phyloP scores from a whole-genome alignment of 148 eudicot genomes.

The Polygonum aviculare region DNA sequence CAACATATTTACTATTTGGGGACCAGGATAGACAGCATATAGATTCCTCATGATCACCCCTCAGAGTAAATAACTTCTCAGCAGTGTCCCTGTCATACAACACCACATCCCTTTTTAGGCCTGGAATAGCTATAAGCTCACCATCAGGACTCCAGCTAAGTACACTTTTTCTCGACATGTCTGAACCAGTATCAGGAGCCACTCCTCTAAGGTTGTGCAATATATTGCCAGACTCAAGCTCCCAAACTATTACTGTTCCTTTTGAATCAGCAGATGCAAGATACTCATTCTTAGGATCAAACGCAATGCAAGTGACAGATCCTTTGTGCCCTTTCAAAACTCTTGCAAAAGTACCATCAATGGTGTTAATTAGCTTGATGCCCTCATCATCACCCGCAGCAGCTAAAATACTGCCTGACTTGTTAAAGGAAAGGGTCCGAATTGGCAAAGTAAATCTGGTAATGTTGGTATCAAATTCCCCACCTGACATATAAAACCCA shows the following conservation, averaged over 20 bases:
- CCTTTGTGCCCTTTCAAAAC: constrained; percentile 91
- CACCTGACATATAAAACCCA: constrained; percentile 38
- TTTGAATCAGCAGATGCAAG: constrained; percentile 78
- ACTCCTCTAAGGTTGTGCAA: constrained; percentile 60
- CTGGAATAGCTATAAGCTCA: constrained; percentile 69
- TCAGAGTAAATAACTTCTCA: constrained; percentile 62
- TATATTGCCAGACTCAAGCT: constrained; percentile 63
- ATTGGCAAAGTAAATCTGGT: constrained; percentile 94
- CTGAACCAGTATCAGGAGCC: constrained; percentile 64
- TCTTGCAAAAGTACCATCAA: constrained; percentile 95
- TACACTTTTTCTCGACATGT: constrained; percentile 42
- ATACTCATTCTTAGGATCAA: constrained; percentile 90
- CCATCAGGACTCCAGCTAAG: constrained; percentile 98
- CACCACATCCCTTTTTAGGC: constrained; percentile 84
- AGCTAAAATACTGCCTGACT: constrained; percentile 90
- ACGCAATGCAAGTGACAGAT: constrained; percentile 71
- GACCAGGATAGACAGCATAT: constrained; percentile 90
- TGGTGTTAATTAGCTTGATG: constrained; percentile 85
- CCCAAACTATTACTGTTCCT: constrained; percentile 86
- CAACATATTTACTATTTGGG: constrained; percentile 93
- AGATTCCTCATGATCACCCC: constrained; percentile 76
- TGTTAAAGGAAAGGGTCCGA: constrained; percentile 76
- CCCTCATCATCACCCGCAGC: constrained; percentile 99
- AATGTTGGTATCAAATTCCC: constrained; percentile 90
- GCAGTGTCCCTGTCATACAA: constrained; percentile 99